phyloP scores from a whole-genome alignment of 2,329 filamentous ascomycete species.

The Cladosporium austrohemisphaericum region DNA sequence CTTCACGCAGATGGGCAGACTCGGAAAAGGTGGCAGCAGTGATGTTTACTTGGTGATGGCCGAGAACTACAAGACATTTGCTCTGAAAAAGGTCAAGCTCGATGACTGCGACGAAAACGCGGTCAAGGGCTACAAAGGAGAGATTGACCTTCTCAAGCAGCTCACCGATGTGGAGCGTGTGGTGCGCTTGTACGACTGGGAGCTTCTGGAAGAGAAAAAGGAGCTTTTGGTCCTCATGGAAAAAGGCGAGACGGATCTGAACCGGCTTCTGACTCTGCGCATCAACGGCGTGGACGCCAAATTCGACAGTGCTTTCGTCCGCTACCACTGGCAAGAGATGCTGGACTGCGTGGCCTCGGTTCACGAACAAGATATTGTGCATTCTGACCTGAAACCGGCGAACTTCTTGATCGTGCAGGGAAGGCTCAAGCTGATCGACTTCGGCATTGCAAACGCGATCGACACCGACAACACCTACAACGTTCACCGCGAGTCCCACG shows the following conservation, averaged over 20 bases:
- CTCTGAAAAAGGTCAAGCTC: constrained; percentile 85
- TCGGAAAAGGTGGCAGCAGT: constrained; percentile 87
- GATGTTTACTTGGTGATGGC: constrained; percentile 96
- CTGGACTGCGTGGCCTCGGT: constrained; percentile 89
- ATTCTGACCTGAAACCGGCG: constrained; percentile 93
- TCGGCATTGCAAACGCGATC: constrained; percentile 96
- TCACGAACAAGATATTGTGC: constrained; percentile 86
- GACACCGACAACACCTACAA: constrained; percentile 94
- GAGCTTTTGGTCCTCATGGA: constrained; percentile 92
- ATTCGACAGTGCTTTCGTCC: constrained; percentile 85
- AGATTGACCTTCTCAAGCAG: constrained; percentile 85
- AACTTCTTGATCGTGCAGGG: constrained; percentile 95
- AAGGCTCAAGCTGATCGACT: constrained; percentile 91
- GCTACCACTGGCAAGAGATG: constrained; percentile 99
- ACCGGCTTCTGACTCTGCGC: constrained; percentile 74
- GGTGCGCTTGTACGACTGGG: constrained; percentile 84
- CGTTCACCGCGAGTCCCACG: constrained; percentile 90
- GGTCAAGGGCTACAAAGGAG: constrained; percentile 84
- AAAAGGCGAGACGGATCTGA: constrained; percentile 89
- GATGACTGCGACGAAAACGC: constrained; percentile 83
- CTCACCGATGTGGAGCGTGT: constrained; percentile 83
- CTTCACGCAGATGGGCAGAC: constrained; percentile 83
- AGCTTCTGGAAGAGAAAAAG: constrained; percentile 89
- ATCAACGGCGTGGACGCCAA: constrained; percentile 64
- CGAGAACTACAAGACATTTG: constrained; percentile 93